Base-by-base conservation (phyloP, 306 rosid species). In the Vigna nakashimae region DNA sequence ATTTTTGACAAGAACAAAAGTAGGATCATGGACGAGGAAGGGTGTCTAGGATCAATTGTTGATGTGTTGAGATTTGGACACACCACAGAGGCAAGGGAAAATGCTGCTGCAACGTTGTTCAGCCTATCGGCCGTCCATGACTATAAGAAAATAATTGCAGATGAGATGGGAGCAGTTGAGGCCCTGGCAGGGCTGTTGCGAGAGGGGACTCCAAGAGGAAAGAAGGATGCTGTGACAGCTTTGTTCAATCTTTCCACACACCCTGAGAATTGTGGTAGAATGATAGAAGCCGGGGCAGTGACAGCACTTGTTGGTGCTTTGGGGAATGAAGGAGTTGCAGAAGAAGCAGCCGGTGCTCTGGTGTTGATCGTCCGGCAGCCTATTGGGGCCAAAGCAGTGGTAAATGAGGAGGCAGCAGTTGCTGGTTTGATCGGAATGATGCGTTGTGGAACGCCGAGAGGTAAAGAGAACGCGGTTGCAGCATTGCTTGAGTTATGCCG, bases 181-280 rank as follows among this genome's bases (percentile, higher is more conserved):
- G 94, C 97, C 69, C 63, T 94, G 22, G 92, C 97, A 6, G 85
- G 87, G 69, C 69, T 94, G 22, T 87, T 94, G 80, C 84, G 83
- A 79, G 87, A 86, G 57, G 98, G 98, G 34, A 90, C 97, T 70
- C 81, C 82, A 3, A 89, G 98, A 71, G 98, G 98, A 73, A 94
- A 87, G 88, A 94, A 92, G 86, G 98, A 94, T 76, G 97, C 98
- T 4, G 98, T 94, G 30, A 92, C 95, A 7, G 98, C 98, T 32
- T 75, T 94, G 53, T 94, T 89, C 76, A 94, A 94, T 81, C 91
- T 94, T 51, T 90, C 97, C 11, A 94, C 98, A 1, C 98, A 94
- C 84, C 76, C 85, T 0, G 91, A 92, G 28, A 94, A 94, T 78
- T 89, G 97, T 71, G 69, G 36, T 71, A 82, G 87, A 80, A 90